A percentile compares a stretch with the other conserved stretches of the same genome.
phyloP scores from a whole-genome alignment of 164 flowering plant genomes.

The Sextonia rubra region DNA sequence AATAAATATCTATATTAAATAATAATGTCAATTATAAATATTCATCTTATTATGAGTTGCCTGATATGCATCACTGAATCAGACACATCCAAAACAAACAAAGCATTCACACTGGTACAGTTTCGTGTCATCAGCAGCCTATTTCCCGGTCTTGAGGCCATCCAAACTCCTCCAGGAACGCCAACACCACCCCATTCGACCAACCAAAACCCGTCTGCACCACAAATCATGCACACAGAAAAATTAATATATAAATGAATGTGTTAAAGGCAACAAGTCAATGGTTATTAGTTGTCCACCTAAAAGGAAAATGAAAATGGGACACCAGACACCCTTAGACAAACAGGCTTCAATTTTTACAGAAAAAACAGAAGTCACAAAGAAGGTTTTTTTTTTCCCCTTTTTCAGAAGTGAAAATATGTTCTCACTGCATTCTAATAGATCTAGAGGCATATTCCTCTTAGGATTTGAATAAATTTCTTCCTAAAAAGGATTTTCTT shows the following conservation, averaged over 20 bases:
- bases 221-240: neutral
- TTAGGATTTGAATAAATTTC: neutral
- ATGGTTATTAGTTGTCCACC: neutral
- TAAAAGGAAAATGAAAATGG: too few relatives aligned
- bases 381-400: too few relatives aligned
- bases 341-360: neutral
- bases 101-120: neutral
- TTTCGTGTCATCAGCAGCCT: slow-evolving; percentile 24
- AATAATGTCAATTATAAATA: neutral
- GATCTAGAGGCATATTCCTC: neutral
- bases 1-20: too few relatives aligned
- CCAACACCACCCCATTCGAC: slow-evolving; percentile 87
- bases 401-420: neutral
- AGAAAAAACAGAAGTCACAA: neutral
- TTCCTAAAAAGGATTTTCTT: neutral
- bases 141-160: slow-evolving; percentile 64
- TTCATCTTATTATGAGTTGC: neutral
- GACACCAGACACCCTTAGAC: neutral
- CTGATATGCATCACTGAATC: neutral
- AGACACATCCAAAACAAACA: neutral
- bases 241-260: neutral
- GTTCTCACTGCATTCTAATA: neutral
- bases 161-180: slow-evolving; percentile 91
- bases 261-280: neutral
- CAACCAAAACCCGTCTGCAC: slow-evolving; percentile 97